Evolutionary conservation across 208 protist genomes (phyloP).

Genomic region (Trypanosoma brucei): DNA sequence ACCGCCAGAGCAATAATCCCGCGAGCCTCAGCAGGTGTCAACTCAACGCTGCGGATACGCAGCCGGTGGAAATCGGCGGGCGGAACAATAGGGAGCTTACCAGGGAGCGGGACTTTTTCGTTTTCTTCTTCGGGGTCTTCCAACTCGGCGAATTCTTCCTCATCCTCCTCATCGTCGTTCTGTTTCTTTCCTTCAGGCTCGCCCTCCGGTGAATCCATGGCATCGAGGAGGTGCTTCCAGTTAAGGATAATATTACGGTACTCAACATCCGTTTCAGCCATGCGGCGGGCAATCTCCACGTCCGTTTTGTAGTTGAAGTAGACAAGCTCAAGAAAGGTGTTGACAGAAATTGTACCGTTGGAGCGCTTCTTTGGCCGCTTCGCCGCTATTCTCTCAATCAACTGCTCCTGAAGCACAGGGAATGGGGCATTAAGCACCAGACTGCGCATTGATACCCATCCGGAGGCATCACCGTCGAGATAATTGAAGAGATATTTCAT

Average conservation of each 20-base stretch:
- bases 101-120: conserved; percentile 4
- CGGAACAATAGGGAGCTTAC: conserved; percentile 23
- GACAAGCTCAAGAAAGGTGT: conserved; percentile 76
- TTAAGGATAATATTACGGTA: conserved; percentile 74
- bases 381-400: conserved; percentile 70
- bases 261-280: conserved; percentile 37
- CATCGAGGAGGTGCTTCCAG: conserved; percentile 75
- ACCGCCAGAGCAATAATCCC: conserved; percentile 40
- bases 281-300: conserved; percentile 48
- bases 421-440: conserved; percentile 68
- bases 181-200: background rate
- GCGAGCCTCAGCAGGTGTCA: conserved; percentile 47
- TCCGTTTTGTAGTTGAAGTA: conserved; percentile 88
- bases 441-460: conserved; percentile 71
- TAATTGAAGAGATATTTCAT: conserved; percentile 84
- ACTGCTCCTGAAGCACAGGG: conserved; percentile 78
- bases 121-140: background rate
- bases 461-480: conserved; percentile 63
- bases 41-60: conserved; percentile 49
- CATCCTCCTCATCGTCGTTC: background rate
- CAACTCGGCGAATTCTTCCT: background rate
- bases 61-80: conserved; percentile 63
- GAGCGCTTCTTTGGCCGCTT: conserved; percentile 59
- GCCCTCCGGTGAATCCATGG: conserved; percentile 50
- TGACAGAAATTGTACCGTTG: conserved; percentile 65